Conservation (phyloP, 306 rosid genomes). For the Astragalus membranaceus region DNA sequence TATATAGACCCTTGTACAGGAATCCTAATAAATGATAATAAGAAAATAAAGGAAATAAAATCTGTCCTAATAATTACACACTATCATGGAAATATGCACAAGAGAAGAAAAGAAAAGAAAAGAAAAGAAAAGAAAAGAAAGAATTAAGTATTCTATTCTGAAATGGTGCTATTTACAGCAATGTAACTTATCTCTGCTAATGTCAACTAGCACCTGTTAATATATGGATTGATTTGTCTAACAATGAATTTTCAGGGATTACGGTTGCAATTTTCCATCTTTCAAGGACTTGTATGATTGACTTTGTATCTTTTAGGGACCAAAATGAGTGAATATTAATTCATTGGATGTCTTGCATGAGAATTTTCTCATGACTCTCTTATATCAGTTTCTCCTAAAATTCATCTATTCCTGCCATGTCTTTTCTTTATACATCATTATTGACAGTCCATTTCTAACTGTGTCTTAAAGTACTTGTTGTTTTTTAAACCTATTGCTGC, state of each 20-base stretch:
- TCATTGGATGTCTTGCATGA: not conserved
- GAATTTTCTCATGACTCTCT: not conserved
- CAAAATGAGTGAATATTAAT: not conserved
- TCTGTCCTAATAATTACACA: no score
- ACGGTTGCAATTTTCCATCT: not conserved
- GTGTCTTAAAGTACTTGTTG: not conserved
- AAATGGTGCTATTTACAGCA: no score
- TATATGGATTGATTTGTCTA: not conserved
- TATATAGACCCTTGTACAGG: no score
- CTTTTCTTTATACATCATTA: not conserved
- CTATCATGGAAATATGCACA: no score
- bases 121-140: no score
- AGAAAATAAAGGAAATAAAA: no score
- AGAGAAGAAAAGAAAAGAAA: no score
- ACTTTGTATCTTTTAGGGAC: not conserved
- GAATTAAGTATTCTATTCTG: no score
- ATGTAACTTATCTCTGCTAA: no score
- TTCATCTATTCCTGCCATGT: not conserved
- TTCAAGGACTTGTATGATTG: not conserved
- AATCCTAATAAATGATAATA: no score
- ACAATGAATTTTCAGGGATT: not conserved
- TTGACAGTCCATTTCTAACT: not conserved
- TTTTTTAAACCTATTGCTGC: conserved; percentile 4
- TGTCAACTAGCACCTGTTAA: not conserved
- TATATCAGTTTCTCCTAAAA: not conserved